Evolutionary conservation across 2,329 filamentous ascomycete species (phyloP), one percentile per base, ranked within the genome.

Genomic region (Davidsoniella neocaledoniae): DNA sequence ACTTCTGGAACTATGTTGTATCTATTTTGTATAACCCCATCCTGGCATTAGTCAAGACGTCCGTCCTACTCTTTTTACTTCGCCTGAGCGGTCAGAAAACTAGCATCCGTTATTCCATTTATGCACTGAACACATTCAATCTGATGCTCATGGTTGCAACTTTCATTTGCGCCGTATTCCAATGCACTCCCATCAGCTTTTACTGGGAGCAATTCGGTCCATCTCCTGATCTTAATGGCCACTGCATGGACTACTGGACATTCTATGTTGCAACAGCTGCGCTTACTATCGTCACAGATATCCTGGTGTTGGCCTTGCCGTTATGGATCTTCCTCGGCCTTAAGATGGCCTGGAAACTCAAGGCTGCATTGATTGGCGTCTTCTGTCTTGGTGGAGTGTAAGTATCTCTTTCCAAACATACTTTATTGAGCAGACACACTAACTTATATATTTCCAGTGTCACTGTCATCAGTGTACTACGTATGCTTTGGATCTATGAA

Each of bases 21-120:
- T 63, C 68, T 41, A 56, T 55, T 29, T 57, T 67, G 2, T 70
- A 71, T 58, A 70, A 68, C 47, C 68, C 68, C 0, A 65, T 70
- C 42, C 56, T 71, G 2, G 65, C 66, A 3, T 59, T 71, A 8
- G 63, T 69, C 50, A 71, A 70, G 56, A 61, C 63, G 2, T 70
- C 68, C 0, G 59, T 69, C 16, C 60, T 71, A 3, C 54, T 70
- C n/a, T 68, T 70, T 52, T 60, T 70, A n/a, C 59, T 67, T 16
- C 66, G 66, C 1, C 61, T 70, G 1, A 62, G 63, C 45, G 57
- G 63, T 36, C 57, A 65, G 49, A 66, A 66, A 51, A 56, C 46
- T 25, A 61, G 54, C 19, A 58, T 67, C 1, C 46, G 48, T 16
- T 57, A 60, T 26, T 55, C 58, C n/a, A 38, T 66, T 43, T 52